phyloP scores from a whole-genome alignment of 768 basidiomycete genomes.

The Pulveroboletus sp. region DNA sequence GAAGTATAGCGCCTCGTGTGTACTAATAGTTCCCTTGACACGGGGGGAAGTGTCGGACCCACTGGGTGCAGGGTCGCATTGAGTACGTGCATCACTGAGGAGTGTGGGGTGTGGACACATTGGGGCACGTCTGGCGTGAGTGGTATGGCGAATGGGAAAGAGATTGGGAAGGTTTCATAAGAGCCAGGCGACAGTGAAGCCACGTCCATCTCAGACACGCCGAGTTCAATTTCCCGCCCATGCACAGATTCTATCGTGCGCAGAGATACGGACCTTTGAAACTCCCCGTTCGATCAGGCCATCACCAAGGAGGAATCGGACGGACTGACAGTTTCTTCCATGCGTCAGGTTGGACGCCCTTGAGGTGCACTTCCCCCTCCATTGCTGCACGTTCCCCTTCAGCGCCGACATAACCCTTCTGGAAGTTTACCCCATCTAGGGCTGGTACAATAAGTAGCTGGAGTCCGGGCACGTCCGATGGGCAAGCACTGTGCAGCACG shows the following conservation, averaged over 20 bases:
- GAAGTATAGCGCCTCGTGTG: conserved; percentile 74
- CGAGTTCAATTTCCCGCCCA: conserved; percentile 62
- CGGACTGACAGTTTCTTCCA: conserved; percentile 69
- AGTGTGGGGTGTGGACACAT: conserved; percentile 71
- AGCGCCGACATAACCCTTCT: conserved; percentile 81
- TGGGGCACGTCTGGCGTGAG: conserved; percentile 78
- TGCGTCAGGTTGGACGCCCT: conserved; percentile 52
- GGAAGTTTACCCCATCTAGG: conserved; percentile 68
- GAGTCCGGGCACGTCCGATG: conserved; percentile 31
- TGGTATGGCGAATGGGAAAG: conserved; percentile 78
- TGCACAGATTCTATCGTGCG: conserved; percentile 63
- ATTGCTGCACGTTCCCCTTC: conserved; percentile 79
- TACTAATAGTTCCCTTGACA: conserved; percentile 57
- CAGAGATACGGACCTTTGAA: conserved; percentile 55
- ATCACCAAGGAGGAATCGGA: conserved; percentile 10
- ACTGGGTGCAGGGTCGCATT: conserved; percentile 59
- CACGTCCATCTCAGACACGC: conserved; percentile 50
- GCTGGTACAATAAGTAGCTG: conserved; percentile 76
- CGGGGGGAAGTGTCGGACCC: conserved; percentile 33
- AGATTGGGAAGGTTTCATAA: conserved; percentile 45
- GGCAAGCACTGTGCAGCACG: conserved; percentile 15
- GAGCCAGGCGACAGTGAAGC: conserved; percentile 40
- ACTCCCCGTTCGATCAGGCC: conserved; percentile 8
- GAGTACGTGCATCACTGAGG: conserved; percentile 65
- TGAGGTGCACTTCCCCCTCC: conserved; percentile 85